phyloP scores from a whole-genome alignment of 306 rosid genomes.

The Cicer pinnatifidum region DNA sequence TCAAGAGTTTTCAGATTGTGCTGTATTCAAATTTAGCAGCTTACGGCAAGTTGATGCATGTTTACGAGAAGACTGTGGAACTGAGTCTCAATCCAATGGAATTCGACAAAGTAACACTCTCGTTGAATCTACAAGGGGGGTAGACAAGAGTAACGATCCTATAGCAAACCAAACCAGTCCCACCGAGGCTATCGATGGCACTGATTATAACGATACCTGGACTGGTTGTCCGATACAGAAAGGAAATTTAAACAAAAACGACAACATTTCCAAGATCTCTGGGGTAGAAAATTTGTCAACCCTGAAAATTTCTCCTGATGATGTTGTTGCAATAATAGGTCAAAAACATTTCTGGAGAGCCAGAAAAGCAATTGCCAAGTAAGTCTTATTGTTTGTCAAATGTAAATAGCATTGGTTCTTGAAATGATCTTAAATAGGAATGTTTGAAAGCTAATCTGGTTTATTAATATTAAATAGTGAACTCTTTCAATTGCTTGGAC shows the following conservation, averaged over 20 bases:
- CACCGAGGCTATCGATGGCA: constrained; percentile 49
- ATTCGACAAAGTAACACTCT: constrained; percentile 50
- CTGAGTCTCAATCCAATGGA: constrained; percentile 47
- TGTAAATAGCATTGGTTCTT: constrained; percentile 34
- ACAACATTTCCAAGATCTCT: constrained; percentile 70
- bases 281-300: constrained; percentile 63
- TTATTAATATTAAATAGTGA: constrained; percentile 9
- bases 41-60: constrained; percentile 49
- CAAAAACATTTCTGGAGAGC: constrained; percentile 98
- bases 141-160: constrained; percentile 47
- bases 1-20: constrained; percentile 55
- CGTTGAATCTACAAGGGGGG: constrained; percentile 55
- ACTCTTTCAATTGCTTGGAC: constrained; percentile 30
- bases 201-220: constrained; percentile 50
- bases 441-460: constrained; percentile 33
- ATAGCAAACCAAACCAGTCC: constrained; percentile 49
- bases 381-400: constrained; percentile 49
- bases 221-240: constrained; percentile 43
- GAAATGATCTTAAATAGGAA: constrained; percentile 36
- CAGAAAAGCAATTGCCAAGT: constrained; percentile 85
- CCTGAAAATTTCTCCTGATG: constrained; percentile 76
- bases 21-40: constrained; percentile 49
- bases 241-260: constrained; percentile 62
- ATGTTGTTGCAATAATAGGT: constrained; percentile 83
- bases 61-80: constrained; percentile 50